Evolutionary conservation across 2,329 filamentous ascomycete species (phyloP).

Genomic region (Neonectria punicea): DNA sequence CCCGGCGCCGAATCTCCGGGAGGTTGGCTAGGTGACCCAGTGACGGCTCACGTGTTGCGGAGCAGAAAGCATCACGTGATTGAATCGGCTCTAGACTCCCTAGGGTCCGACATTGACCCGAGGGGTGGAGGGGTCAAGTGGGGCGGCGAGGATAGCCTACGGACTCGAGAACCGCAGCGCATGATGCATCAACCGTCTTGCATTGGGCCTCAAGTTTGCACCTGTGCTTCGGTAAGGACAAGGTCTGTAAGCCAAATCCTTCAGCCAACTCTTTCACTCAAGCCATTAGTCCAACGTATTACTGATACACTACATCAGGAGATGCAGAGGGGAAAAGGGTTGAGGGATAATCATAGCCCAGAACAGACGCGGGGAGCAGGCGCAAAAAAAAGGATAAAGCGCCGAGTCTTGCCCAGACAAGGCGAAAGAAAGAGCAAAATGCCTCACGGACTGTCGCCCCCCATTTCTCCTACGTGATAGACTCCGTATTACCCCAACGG

Average conservation of each 20-base stretch:
- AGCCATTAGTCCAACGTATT: conserved; percentile 23
- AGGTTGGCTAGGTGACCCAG: conserved; percentile 10
- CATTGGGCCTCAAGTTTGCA: conserved; percentile 5
- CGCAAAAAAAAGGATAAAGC: conserved; percentile 10
- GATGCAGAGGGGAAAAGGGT: conserved; percentile 3
- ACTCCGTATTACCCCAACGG: conserved; percentile 33
- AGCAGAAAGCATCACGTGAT: not conserved
- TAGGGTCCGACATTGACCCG: conserved; percentile 24
- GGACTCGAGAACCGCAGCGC: not conserved
- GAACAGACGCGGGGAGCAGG: not conserved
- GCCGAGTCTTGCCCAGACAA: conserved; percentile 22
- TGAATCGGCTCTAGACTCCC: not conserved
- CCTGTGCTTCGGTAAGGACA: conserved; percentile 3
- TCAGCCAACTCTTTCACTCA: conserved; percentile 14
- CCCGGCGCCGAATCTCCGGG: conserved; percentile 39
- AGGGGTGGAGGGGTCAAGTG: conserved; percentile 21
- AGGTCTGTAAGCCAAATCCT: not conserved
- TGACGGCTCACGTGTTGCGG: conserved; percentile 33
- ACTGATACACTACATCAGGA: conserved; percentile 21
- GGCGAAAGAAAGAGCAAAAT: conserved; percentile 33
- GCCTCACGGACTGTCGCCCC: conserved; percentile 36
- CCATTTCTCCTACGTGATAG: conserved; percentile 27
- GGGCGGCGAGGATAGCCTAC: conserved; percentile 9
- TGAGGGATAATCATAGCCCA: conserved; percentile 26
- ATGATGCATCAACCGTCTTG: conserved; percentile 4